phyloP scores from a whole-genome alignment of 768 basidiomycete genomes.

The Phanerochaete sordida region DNA sequence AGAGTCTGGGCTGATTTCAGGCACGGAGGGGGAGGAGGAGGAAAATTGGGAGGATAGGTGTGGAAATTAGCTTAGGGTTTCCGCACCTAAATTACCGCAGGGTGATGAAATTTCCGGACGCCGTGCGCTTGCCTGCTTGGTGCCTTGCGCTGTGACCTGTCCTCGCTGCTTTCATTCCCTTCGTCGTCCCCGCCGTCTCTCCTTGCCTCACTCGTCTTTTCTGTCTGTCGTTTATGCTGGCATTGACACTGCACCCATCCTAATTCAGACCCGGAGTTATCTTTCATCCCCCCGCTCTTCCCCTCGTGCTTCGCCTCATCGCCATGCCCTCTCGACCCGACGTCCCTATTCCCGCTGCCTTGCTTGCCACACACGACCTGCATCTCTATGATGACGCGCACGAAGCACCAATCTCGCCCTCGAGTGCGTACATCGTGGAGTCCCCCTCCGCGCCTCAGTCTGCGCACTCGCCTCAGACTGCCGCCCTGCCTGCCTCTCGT shows the following conservation, averaged over 20 bases:
- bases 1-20: neutral
- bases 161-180: conserved; percentile 9
- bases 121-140: conserved; percentile 6
- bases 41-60: neutral
- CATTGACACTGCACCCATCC: conserved; percentile 16
- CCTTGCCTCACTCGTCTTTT: conserved; percentile 9
- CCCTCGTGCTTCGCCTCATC: conserved; percentile 31
- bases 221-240: conserved; percentile 18
- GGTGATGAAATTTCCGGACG: conserved; percentile 13
- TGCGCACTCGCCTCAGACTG: conserved; percentile 18
- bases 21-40: neutral
- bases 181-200: conserved; percentile 12
- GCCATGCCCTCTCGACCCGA: conserved; percentile 33
- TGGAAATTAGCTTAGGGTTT: neutral
- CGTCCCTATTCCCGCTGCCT: conserved; percentile 34
- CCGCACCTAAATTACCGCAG: conserved; percentile 1
- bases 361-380: conserved; percentile 23
- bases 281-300: conserved; percentile 22
- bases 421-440: conserved; percentile 27
- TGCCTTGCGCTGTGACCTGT: conserved; percentile 12
- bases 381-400: conserved; percentile 20
- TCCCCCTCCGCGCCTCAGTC: conserved; percentile 19
- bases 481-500: conserved; percentile 29
- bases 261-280: conserved; percentile 20
- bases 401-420: conserved; percentile 21